Percentiles rank a stretch among this genome's conserved stretches.
phyloP scores from a whole-genome alignment of 2,329 filamentous ascomycete species.

The Colletotrichum coccodes region DNA sequence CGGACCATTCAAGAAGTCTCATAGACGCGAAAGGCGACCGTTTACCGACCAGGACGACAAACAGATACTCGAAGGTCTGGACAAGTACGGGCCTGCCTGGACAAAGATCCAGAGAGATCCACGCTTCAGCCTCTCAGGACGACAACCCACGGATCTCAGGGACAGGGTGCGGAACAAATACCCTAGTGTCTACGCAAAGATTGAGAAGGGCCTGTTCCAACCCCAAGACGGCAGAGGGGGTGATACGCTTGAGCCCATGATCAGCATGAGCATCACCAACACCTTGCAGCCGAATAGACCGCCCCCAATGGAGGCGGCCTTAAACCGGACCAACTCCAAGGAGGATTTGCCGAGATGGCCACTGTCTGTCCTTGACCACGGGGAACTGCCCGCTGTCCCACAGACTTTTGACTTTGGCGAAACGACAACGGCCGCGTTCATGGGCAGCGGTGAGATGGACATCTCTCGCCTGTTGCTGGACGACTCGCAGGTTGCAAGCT shows the following conservation, averaged over 20 bases:
- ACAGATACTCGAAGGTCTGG: conserved; percentile 69
- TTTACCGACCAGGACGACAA: conserved; percentile 72
- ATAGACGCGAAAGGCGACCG: conserved; percentile 67
- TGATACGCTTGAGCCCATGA: conserved; percentile 61
- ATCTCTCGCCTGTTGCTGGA: conserved; percentile 70
- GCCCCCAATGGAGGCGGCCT: conserved; percentile 50
- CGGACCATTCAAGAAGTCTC: conserved; percentile 70
- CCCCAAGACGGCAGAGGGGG: conserved; percentile 51
- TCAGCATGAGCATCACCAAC: conserved; percentile 60
- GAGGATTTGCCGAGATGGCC: conserved; percentile 61
- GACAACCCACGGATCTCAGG: conserved; percentile 71
- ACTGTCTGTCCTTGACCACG: conserved; percentile 44
- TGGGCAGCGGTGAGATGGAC: conserved; percentile 66
- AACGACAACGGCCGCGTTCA: conserved; percentile 48
- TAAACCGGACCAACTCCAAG: conserved; percentile 52
- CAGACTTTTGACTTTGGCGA: conserved; percentile 58
- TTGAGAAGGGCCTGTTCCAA: conserved; percentile 64
- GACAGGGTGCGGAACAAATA: conserved; percentile 74
- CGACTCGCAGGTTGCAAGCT: conserved; percentile 50
- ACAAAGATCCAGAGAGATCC: conserved; percentile 72
- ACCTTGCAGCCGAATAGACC: conserved; percentile 52
- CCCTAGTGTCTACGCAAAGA: conserved; percentile 64
- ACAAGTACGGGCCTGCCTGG: conserved; percentile 71
- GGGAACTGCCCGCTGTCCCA: conserved; percentile 36
- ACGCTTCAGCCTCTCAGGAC: conserved; percentile 64